A percentile compares a stretch with the other conserved stretches of the same genome.
phyloP scores from a whole-genome alignment of 2,329 filamentous ascomycete genomes.

The Dactylonectria macrodidyma region DNA sequence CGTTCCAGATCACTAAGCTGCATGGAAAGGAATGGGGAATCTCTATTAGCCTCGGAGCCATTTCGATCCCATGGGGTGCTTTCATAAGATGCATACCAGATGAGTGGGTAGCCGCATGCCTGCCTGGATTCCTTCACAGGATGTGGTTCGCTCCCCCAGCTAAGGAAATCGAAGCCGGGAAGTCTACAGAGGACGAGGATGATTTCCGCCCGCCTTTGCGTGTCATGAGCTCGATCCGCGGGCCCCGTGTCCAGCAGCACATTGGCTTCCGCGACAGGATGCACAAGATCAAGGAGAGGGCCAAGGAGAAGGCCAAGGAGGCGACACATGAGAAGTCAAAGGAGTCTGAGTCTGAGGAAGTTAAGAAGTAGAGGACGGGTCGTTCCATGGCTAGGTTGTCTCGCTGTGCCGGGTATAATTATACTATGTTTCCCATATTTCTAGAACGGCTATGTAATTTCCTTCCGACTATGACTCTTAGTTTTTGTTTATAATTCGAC shows the following conservation, averaged over 20 bases:
- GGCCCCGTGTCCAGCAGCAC: slow-evolving; percentile 49
- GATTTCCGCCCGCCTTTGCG: slow-evolving; percentile 45
- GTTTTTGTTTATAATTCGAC: too few species aligned
- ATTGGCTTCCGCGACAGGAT: slow-evolving; percentile 50
- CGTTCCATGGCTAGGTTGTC: too few species aligned
- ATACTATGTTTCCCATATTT: too few species aligned
- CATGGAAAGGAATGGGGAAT: slow-evolving; percentile 85
- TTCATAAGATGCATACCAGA: slow-evolving; percentile 83
- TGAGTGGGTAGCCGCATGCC: slow-evolving; percentile 54
- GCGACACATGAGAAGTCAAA: slow-evolving; percentile 14
- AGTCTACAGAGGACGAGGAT: slow-evolving; percentile 42
- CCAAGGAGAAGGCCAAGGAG: slow-evolving; percentile 38
- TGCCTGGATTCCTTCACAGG: slow-evolving; percentile 49
- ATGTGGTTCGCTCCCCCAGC: slow-evolving; percentile 45
- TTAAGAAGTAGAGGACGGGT: slow-evolving; percentile 27
- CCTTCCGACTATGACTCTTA: too few species aligned
- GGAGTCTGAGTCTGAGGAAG: slow-evolving; percentile 24
- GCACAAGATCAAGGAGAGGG: slow-evolving; percentile 47
- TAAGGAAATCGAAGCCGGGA: slow-evolving; percentile 30
- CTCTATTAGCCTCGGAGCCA: slow-evolving; percentile 81
- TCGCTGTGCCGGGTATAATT: too few species aligned
- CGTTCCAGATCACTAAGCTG: slow-evolving; percentile 77
- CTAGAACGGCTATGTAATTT: too few species aligned
- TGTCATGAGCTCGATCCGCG: slow-evolving; percentile 51
- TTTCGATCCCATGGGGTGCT: slow-evolving; percentile 83